A percentile compares a stretch with the other conserved stretches of the same genome.
These are phyloP conservation scores for Alloascoidea africana DNA, from an alignment of 805 yeast species.

Conservation along the genomic window DNA sequence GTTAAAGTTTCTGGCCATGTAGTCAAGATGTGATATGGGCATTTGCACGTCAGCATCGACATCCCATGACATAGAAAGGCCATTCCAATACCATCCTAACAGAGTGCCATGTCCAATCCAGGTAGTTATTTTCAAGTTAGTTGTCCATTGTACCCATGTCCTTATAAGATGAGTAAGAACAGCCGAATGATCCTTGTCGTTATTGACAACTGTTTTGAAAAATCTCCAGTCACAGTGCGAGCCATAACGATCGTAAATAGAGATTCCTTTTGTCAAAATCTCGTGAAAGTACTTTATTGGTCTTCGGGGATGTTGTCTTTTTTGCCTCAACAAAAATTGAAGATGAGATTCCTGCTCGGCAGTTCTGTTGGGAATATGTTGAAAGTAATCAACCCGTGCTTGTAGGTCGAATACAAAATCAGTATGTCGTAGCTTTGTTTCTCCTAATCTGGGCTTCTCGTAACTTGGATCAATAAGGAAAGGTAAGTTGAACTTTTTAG, in stretches of 20 bases:
- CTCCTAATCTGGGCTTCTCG: not conserved
- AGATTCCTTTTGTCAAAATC: constrained; percentile 8
- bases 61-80: constrained; percentile 39
- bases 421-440: not conserved
- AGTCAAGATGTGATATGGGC: constrained; percentile 30
- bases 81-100: constrained; percentile 35
- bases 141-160: constrained; percentile 29
- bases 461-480: not conserved
- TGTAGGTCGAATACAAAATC: not conserved
- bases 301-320: not conserved
- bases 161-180: constrained; percentile 30
- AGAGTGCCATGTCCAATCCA: constrained; percentile 36
- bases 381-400: not conserved
- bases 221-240: constrained; percentile 51
- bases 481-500: not conserved
- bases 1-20: constrained; percentile 31
- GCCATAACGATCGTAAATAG: constrained; percentile 10
- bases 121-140: constrained; percentile 24
- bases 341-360: not conserved
- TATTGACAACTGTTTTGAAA: constrained; percentile 27
- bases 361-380: not conserved
- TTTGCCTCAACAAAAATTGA: not conserved
- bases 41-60: constrained; percentile 32
- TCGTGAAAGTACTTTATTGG: constrained; percentile 11
- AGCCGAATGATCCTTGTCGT: constrained; percentile 22